phyloP scores from a whole-genome alignment of 2,329 filamentous ascomycete species.

The Colletotrichum tanaceti region DNA sequence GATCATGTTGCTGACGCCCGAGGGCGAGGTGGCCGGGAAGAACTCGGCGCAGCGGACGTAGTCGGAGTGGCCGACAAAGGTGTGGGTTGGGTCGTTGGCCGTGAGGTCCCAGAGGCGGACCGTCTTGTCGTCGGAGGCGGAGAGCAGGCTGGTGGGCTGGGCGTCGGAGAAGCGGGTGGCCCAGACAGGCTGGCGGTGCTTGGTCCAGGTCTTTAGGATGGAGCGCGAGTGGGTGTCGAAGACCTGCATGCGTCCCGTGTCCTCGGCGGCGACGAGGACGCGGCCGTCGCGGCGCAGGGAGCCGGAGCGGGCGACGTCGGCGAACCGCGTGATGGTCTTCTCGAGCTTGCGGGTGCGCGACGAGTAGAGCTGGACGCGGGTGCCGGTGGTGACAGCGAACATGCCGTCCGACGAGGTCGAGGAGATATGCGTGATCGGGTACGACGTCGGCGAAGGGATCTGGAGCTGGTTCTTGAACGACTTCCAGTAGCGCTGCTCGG shows the following conservation, averaged over 20 bases:
- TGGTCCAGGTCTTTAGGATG: slow-evolving; percentile 94
- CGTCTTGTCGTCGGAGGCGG: slow-evolving; percentile 90
- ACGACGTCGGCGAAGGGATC: slow-evolving; percentile 89
- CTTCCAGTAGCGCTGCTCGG: slow-evolving; percentile 96
- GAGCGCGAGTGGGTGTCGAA: slow-evolving; percentile 91
- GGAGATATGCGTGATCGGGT: slow-evolving; percentile 90
- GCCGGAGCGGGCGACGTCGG: slow-evolving; percentile 89
- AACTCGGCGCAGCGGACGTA: slow-evolving; percentile 91
- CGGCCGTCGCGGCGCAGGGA: slow-evolving; percentile 90
- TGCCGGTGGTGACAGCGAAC: slow-evolving; percentile 95
- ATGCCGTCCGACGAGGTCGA: slow-evolving; percentile 71
- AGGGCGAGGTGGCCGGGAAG: slow-evolving; percentile 67
- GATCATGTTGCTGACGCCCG: slow-evolving; percentile 76
- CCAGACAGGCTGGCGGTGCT: slow-evolving; percentile 95
- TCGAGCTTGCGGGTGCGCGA: slow-evolving; percentile 90
- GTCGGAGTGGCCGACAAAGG: slow-evolving; percentile 88
- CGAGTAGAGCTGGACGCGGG: slow-evolving; percentile 92
- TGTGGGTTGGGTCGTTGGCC: slow-evolving; percentile 78
- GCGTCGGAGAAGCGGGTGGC: slow-evolving; percentile 89
- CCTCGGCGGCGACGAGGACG: slow-evolving; percentile 90
- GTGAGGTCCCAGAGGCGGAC: slow-evolving; percentile 95
- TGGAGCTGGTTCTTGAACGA: slow-evolving; percentile 92
- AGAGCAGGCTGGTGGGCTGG: slow-evolving; percentile 88
- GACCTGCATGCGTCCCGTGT: slow-evolving; percentile 91
- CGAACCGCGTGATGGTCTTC: slow-evolving; percentile 94